These are phyloP conservation scores for Iris macrosiphon DNA, from an alignment of 106 monocot species.

Conservation along the genomic window DNA sequence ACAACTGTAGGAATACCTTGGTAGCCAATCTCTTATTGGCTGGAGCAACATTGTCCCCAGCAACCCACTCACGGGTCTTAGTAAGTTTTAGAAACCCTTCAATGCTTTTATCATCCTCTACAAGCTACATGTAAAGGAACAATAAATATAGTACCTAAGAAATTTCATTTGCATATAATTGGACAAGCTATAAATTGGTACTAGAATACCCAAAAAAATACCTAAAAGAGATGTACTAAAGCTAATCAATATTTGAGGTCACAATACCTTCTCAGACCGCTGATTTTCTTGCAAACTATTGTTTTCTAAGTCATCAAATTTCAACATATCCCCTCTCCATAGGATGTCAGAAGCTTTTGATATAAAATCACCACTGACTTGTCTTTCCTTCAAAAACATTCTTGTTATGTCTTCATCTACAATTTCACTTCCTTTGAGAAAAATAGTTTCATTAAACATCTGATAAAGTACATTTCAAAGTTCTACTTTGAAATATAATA, in stretches of 20 bases:
- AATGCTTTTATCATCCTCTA: constrained; percentile 26
- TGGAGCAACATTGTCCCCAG: constrained; percentile 54
- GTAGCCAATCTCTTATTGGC: constrained; percentile 41
- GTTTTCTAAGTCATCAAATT: constrained; percentile 22
- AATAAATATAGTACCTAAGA: not conserved
- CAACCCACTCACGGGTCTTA: constrained; percentile 58
- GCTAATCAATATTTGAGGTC: not conserved
- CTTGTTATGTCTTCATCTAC: constrained; percentile 46
- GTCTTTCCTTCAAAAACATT: constrained; percentile 64
- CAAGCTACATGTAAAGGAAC: constrained; percentile 6
- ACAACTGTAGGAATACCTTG: constrained; percentile 39
- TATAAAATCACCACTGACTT: constrained; percentile 62
- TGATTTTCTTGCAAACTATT: constrained; percentile 14
- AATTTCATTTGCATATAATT: not conserved
- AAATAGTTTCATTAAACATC: no score
- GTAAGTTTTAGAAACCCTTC: constrained; percentile 60
- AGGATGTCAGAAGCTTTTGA: constrained; percentile 57
- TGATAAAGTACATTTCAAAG: no score
- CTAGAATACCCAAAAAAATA: not conserved
- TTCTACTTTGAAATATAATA: no score
- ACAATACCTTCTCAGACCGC: constrained; percentile 22
- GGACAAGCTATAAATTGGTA: not conserved
- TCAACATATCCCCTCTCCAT: constrained; percentile 35
- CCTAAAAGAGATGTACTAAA: not conserved
- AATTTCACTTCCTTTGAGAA: constrained; percentile 31